Base-by-base conservation (phyloP, 805 yeast genomes). In the Priceomyces carsonii region DNA sequence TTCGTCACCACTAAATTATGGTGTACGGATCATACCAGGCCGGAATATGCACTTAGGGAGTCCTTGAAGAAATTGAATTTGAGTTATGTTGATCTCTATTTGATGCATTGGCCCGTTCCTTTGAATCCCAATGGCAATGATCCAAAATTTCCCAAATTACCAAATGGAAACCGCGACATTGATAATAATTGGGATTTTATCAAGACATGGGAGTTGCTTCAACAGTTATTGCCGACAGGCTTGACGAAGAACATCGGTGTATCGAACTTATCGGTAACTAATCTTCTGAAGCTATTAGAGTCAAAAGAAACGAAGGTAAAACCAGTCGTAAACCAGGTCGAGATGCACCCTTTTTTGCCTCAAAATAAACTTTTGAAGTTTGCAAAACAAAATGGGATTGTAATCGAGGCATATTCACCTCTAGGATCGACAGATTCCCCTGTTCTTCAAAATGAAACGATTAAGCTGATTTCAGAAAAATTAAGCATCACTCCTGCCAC, bases 31-130 rank as follows among this genome's bases (percentile, higher is more conserved):
- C 80, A 78, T 63, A 55, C 67, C 42, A 57, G 69, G 39, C 80
- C 80, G 8, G 74, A 53, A 22, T 63, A 53, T 14, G 84, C 83
- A 7, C 59, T 85, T 26, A 71, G 77, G 8, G 65, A 60, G 33
- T 81, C 90, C 5, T 67, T 86, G 50, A 49, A 70, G 47, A 77
- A 80, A 51, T 67, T 86, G 42, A 80, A 79, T 0, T 52, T 85
- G 47, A 91, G 82, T 33, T 87, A 86, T 51, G 82, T 87, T 35
- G 95, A 87, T 55, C 64, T 86, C 40, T 79, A 80, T 53, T 69
- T 87, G 51, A 72, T 85, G 55, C 95, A 87, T 61, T 87, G 95
- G 95, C 95, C 95, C 6, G 46, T 43, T 32, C 47, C 59, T n/a
- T 57, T 74, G 38, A 73, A 69, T 33, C 59, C 69, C 12, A 53